phyloP scores from a whole-genome alignment of 2,329 filamentous ascomycete genomes.

The Ramularia endophylla region DNA sequence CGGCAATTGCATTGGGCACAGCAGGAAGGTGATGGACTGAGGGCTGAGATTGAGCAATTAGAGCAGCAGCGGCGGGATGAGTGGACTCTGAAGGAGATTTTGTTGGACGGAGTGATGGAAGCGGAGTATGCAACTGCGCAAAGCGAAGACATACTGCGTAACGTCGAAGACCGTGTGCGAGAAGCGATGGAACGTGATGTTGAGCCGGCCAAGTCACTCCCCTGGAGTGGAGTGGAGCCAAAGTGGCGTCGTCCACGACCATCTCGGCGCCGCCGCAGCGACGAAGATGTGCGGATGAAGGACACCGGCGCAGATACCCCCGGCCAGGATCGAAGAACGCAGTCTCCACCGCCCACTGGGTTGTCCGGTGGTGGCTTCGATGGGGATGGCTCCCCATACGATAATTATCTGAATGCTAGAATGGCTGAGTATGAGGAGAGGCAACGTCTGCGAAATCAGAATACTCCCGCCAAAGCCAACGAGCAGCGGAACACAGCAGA shows the following conservation, averaged over 20 bases:
- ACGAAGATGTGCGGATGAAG: constrained; percentile 6
- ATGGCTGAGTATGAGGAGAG: constrained; percentile 27
- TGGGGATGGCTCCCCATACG: constrained; percentile 30
- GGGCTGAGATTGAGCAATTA: constrained; percentile 58
- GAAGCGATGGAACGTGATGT: constrained; percentile 35
- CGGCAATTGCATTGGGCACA: constrained; percentile 68
- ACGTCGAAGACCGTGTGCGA: constrained; percentile 28
- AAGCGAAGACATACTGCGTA: constrained; percentile 30
- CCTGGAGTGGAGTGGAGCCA: constrained; percentile 22
- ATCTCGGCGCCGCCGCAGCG: constrained; percentile 2
- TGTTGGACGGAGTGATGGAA: constrained; percentile 71
- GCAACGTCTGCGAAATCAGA: constrained; percentile 20
- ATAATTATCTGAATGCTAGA: constrained; percentile 27
- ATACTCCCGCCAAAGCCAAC: constrained; percentile 20
- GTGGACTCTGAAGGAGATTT: constrained; percentile 73
- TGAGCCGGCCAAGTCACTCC: constrained; percentile 28
- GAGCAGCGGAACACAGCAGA: constrained; percentile 15
- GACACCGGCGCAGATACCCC: constrained; percentile 11
- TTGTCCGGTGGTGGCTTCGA: constrained; percentile 27
- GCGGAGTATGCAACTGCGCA: constrained; percentile 51
- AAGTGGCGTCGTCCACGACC: constrained; percentile 15
- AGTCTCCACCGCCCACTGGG: constrained; percentile 27
- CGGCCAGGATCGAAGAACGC: constrained; percentile 6
- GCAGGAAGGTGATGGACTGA: constrained; percentile 58
- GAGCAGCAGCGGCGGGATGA: constrained; percentile 64